Base-by-base conservation (phyloP, 2,329 filamentous ascomycete species). In the Cladorrhinum sp. region DNA sequence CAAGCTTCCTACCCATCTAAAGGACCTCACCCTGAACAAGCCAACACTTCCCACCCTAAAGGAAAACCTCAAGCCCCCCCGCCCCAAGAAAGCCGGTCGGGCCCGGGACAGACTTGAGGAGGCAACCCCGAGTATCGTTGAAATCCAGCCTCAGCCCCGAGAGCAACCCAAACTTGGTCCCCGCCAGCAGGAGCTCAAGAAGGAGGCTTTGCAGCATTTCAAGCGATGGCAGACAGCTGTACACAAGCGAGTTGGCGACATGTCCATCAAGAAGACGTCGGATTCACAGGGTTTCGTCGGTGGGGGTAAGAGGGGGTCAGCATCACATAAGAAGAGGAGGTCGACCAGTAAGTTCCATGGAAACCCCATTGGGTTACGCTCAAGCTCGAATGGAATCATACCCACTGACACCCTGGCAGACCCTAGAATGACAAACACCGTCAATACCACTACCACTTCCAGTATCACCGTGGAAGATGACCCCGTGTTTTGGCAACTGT, bases 211-310 rank as follows among this genome's bases (percentile, higher is more conserved):
- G 4, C 76, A 81, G 6, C 86, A 88, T 70, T 96, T 93, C 71
- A 86, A 89, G 60, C 88, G 91, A 65, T 98, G 93, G 93, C 85
- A 91, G 68, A 81, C 85, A 5, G 79, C 80, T 12, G 84, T 96
- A 9, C 77, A 91, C 45, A 81, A 85, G 59, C 84, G 92, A 13
- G 78, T 96, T 23, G 84, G 86, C 18, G 88, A 95, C 36, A 81
- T 92, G 18, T 80, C 82, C 48, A 78, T 84, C 63, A 72, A 78
- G 27, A 79, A 77, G 56, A 79, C 82, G 60, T 66, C 67, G 56
- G 70, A 63, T 62, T 36, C 50, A 12, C 64, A 64, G n/a, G 62
- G 61, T 56, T 64, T 27, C 58, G 57, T 16, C 36, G 45, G 45
- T 25, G 60, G 58, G 9, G 24, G 52, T 16, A 65, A 51, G 57